Evolutionary conservation across 441 rosid species (phyloP).

Genomic region (Caryocar brasiliense): DNA sequence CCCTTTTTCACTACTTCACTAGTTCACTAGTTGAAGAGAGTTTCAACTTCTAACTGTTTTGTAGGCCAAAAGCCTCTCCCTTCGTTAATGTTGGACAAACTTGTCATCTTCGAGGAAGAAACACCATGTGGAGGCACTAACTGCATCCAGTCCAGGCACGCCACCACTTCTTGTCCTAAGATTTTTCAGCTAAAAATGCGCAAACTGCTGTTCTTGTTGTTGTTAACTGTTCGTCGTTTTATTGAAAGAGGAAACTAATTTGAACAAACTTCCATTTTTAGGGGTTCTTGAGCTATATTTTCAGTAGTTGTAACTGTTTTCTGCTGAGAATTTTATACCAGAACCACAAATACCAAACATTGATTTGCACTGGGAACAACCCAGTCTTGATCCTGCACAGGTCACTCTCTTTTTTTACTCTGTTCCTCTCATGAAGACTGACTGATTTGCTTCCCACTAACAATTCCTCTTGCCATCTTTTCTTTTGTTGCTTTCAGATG

Average conservation of each 20-base stretch:
- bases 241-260: not conserved
- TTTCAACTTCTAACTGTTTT: not conserved
- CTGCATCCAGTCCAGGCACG: slow-evolving; percentile 13
- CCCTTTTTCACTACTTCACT: too few relatives aligned
- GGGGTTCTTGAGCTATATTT: slow-evolving; percentile 4
- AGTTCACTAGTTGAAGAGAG: not conserved
- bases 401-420: not conserved
- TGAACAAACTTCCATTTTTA: not conserved
- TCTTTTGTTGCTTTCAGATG: not conserved
- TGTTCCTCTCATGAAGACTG: slow-evolving; percentile 1
- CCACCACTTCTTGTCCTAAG: not conserved
- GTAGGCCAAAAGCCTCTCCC: not conserved
- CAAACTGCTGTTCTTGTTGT: not conserved
- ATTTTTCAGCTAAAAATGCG: not conserved
- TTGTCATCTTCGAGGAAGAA: slow-evolving; percentile 11
- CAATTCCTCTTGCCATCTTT: not conserved
- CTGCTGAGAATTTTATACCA: not conserved
- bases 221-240: not conserved
- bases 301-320: not conserved
- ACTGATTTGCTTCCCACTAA: not conserved
- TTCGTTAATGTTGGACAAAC: slow-evolving; percentile 7
- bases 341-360: not conserved
- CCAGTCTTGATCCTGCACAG: not conserved
- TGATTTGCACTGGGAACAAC: not conserved
- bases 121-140: slow-evolving; percentile 17